Percentiles rank a stretch among this genome's conserved stretches.
Evolutionary conservation across 306 rosid species (phyloP).

Genomic region (Cucurbita moschata): DNA sequence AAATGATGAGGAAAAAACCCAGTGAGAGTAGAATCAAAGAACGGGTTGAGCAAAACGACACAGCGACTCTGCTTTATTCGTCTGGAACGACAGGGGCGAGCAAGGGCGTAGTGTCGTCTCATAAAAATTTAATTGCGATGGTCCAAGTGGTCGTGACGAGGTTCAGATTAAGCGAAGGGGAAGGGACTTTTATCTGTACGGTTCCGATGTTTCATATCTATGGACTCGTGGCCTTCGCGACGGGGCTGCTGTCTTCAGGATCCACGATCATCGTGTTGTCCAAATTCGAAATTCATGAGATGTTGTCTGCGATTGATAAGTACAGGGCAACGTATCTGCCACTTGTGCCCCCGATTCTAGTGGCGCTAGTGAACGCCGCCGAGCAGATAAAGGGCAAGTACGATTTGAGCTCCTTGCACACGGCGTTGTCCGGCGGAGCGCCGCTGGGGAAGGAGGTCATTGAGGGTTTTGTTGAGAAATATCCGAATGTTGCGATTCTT

Average conservation of each 20-base stretch:
- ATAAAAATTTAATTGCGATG: conserved; percentile 53
- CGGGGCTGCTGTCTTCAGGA: conserved; percentile 48
- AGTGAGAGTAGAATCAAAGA: conserved; percentile 16
- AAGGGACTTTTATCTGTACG: conserved; percentile 53
- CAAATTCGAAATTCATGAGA: conserved; percentile 65
- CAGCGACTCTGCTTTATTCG: conserved; percentile 74
- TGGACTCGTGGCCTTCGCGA: conserved; percentile 57
- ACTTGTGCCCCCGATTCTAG: conserved; percentile 75
- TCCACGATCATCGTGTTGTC: conserved; percentile 59
- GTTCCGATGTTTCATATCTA: conserved; percentile 92
- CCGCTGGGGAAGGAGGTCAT: conserved; percentile 77
- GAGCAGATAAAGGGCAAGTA: conserved; percentile 46
- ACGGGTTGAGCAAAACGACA: conserved; percentile 51
- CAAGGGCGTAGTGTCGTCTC: conserved; percentile 86
- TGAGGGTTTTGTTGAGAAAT: conserved; percentile 62
- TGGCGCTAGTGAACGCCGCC: conserved; percentile 55
- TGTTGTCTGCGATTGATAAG: conserved; percentile 44
- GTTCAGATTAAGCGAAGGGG: conserved; percentile 16
- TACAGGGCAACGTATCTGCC: conserved; percentile 48
- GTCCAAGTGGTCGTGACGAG: conserved; percentile 34
- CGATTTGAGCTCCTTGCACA: conserved; percentile 42
- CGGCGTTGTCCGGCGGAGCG: conserved; percentile 64
- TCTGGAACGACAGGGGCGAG: conserved; percentile 86
- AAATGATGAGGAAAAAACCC: conserved; percentile 37
- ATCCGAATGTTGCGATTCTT: conserved; percentile 37